Evolutionary conservation across 2,329 filamentous ascomycete genomes (phyloP), one percentile per base, ranked within the genome.

Genomic region (Nothophoma quercina): DNA sequence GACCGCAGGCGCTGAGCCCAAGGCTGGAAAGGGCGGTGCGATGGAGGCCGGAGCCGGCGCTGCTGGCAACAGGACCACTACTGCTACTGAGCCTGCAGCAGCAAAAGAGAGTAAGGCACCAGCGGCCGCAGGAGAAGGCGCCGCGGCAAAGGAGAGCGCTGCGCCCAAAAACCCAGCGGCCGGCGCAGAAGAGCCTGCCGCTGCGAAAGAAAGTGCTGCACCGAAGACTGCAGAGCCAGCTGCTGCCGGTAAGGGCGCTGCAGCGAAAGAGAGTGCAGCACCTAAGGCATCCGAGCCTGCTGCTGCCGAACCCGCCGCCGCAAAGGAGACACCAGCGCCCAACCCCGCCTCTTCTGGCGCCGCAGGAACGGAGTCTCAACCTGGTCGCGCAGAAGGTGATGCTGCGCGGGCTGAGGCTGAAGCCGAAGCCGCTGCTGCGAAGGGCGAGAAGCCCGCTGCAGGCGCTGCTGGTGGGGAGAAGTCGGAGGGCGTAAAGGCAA

Each of bases 401-500:
- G 60, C 65, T 4, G 59, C 63, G 2, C 44, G 45, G 13, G 45
- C 45, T 16, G 28, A 28, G 40, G 55, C 30, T 21, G 59, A 46
- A 19, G 38, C 32, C n/a, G 50, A 52, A 38, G 61, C 65, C 12
- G 57, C 61, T 7, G 33, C 43, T 3, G 51, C 51, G 5, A 44
- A 29, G 39, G 55, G 30, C 28, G 57, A 45, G 55, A 64, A 58
- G 59, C 59, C 56, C 40, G 61, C 46, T n/a, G 61, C 56, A 7
- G 38, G 57, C 40, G 61, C 46, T n/a, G 61, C 56, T 9, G 38
- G 57, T 39, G 54, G 39, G 13, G 61, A 64, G 25, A 63, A 65
- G 35, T 49, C 47, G 3, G 56, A 64, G n/a, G 65, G 59, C 19
- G 60, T 64, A 21, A 66, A 67, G 34, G 69, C 69, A 13, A 67